Conservation (phyloP, 352 stramenopile species). For the Globisporangium carolinianum region DNA sequence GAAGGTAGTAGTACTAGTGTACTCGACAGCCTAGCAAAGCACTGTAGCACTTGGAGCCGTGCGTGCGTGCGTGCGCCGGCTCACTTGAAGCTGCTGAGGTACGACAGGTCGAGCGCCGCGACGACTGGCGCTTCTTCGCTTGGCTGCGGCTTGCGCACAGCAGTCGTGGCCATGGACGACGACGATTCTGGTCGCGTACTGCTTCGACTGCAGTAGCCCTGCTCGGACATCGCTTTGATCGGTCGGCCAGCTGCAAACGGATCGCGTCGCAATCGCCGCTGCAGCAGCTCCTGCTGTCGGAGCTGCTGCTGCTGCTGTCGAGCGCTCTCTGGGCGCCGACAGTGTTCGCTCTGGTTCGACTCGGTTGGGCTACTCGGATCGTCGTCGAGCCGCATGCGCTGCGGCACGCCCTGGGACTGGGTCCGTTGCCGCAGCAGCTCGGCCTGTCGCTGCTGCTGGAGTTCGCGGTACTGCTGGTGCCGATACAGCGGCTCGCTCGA, state of each 20-base stretch:
- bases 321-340: background rate
- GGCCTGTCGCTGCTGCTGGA: conserved; percentile 11
- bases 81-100: conserved; percentile 21
- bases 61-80: too few relatives aligned
- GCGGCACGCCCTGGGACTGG: conserved; percentile 4
- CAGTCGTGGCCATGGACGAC: too few relatives aligned
- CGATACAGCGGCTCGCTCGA: conserved; percentile 10
- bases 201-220: conserved; percentile 3
- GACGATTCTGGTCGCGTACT: too few relatives aligned
- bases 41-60: background rate
- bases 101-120: conserved; percentile 14
- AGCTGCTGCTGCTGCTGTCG: background rate
- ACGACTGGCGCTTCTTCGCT: background rate
- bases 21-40: background rate
- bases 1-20: background rate
- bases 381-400: conserved; percentile 3
- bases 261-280: background rate
- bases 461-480: conserved; percentile 8
- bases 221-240: conserved; percentile 9
- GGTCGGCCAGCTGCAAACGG: conserved; percentile 3
- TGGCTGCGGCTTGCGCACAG: background rate
- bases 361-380: background rate
- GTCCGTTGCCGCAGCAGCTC: conserved; percentile 11
- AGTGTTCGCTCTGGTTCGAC: background rate
- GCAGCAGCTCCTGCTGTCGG: background rate